phyloP scores from a whole-genome alignment of 2,329 filamentous ascomycete species.

The Diaporthe capsici region DNA sequence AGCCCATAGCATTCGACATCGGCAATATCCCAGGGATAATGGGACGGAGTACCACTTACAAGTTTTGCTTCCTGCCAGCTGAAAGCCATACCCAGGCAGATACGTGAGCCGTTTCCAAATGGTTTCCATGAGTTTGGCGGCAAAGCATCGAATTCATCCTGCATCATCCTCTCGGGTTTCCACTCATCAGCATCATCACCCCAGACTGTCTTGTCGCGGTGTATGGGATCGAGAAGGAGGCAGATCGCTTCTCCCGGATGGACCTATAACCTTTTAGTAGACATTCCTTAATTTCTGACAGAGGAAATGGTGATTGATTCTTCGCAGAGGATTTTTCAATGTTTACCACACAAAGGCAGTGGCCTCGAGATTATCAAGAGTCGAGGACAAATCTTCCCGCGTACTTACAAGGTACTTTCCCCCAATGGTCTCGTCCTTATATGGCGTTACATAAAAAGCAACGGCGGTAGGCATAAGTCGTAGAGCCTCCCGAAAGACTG shows the following conservation, averaged over 20 bases:
- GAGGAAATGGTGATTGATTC: neutral
- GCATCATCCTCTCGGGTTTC: conserved; percentile 42
- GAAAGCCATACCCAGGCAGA: conserved; percentile 59
- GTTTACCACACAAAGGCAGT: neutral
- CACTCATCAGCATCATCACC: conserved; percentile 43
- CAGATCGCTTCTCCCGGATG: neutral
- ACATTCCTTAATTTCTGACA: neutral
- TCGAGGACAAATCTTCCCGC: neutral
- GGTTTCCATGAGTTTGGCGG: conserved; percentile 55
- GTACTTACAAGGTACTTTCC: conserved; percentile 65
- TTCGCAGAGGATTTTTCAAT: neutral
- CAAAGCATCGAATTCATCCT: conserved; percentile 41
- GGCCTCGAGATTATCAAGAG: neutral
- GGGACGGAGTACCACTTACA: conserved; percentile 38
- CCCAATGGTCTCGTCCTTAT: conserved; percentile 59
- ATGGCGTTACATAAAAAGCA: conserved; percentile 54
- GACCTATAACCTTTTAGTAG: neutral
- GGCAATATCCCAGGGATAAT: neutral
- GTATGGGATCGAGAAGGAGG: conserved; percentile 38
- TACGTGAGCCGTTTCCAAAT: conserved; percentile 59
- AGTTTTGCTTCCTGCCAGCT: conserved; percentile 60
- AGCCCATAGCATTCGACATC: neutral
- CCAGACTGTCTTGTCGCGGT: conserved; percentile 41
- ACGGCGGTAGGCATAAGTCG: conserved; percentile 65
- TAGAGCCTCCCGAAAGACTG: conserved; percentile 62